These are phyloP conservation scores for Clohesyomyces aquaticus DNA, from an alignment of 495 filamentous ascomycete species.

Conservation along the genomic window DNA sequence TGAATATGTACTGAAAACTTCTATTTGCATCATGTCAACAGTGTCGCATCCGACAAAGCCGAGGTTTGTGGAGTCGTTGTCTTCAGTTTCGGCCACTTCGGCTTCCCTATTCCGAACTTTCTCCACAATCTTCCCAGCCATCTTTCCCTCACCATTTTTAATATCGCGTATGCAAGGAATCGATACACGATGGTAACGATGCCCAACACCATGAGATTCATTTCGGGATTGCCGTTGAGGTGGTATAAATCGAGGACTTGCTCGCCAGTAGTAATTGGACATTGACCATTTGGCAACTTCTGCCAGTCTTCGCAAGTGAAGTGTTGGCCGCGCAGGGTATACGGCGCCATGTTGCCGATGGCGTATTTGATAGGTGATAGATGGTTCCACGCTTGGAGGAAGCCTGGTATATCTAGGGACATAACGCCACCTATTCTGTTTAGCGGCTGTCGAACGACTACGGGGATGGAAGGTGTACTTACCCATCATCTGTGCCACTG, in stretches of 20 bases:
- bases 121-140: constrained; percentile 43
- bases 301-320: constrained; percentile 65
- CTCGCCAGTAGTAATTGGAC: constrained; percentile 63
- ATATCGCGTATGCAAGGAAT: constrained; percentile 62
- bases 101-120: constrained; percentile 24
- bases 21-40: no score
- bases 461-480: background rate
- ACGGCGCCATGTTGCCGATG: constrained; percentile 64
- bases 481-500: constrained; percentile 65
- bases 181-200: constrained; percentile 66
- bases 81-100: constrained; percentile 10
- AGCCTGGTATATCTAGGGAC: constrained; percentile 64
- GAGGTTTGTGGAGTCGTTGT: background rate
- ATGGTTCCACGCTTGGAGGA: constrained; percentile 70
- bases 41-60: background rate
- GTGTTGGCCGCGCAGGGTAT: constrained; percentile 56
- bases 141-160: constrained; percentile 54
- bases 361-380: constrained; percentile 71
- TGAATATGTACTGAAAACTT: no score
- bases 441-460: background rate
- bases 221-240: constrained; percentile 57
- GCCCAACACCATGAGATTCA: constrained; percentile 64
- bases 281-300: constrained; percentile 58
- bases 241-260: constrained; percentile 67
- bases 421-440: constrained; percentile 58